Percentiles rank a stretch among this genome's conserved stretches.
Evolutionary conservation across 1,284 basidiomycete species (phyloP).

Genomic region (Leccinum proximum): DNA sequence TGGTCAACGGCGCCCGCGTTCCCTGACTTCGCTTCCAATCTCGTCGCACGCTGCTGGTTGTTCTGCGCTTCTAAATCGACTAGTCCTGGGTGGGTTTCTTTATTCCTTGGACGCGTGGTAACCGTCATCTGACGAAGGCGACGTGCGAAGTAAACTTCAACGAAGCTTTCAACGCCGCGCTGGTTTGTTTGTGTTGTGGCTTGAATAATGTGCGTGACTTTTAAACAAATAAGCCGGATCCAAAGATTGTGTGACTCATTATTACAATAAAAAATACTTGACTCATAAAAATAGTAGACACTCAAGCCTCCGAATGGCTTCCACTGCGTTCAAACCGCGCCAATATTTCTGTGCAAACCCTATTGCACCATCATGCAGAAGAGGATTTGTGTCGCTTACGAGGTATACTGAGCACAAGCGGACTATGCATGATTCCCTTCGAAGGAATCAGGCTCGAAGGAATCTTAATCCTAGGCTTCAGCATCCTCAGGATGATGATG

Average conservation of each 20-base stretch:
- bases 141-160: no score
- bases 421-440: background rate
- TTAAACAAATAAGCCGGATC: no score
- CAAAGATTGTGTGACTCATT: background rate
- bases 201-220: background rate
- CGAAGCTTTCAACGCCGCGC: no score
- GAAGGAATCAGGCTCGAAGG: background rate
- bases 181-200: no score
- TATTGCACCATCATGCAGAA: background rate
- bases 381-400: background rate
- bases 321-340: background rate
- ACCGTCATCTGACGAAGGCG: background rate
- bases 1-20: background rate
- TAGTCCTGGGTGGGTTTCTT: background rate
- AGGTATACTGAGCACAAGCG: background rate
- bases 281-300: background rate
- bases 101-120: background rate
- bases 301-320: background rate
- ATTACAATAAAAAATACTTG: background rate
- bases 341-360: background rate
- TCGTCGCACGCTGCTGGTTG: background rate
- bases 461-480: no score
- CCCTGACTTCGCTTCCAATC: background rate
- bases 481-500: no score
- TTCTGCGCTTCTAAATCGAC: background rate